Percentiles rank a stretch among this genome's conserved stretches.
These are phyloP conservation scores for Toxicodendron radicans DNA, from an alignment of 345 rosid species.

Conservation along the genomic window DNA sequence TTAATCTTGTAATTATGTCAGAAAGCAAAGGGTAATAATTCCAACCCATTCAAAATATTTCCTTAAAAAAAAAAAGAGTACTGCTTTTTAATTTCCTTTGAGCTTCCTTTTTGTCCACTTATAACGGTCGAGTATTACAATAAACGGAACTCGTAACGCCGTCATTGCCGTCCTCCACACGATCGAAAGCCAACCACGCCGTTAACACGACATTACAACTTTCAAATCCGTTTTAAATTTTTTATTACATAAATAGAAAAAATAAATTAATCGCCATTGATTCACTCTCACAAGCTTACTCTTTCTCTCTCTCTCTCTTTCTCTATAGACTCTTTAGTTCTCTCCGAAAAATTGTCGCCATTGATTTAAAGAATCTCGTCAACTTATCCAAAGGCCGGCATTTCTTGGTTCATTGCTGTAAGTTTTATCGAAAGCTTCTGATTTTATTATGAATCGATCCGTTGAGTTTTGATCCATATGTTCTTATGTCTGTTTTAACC, in stretches of 20 bases:
- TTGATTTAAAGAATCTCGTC: constrained; percentile 19
- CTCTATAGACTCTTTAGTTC: constrained; percentile 2
- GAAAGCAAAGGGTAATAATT: constrained; percentile 7
- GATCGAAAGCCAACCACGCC: neutral
- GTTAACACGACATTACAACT: constrained; percentile 21
- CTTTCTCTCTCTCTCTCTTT: neutral
- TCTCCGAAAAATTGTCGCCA: constrained; percentile 23
- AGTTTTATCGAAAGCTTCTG: too few species aligned
- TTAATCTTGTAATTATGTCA: constrained; percentile 14
- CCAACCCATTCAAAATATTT: neutral
- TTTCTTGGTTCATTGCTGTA: constrained; percentile 17
- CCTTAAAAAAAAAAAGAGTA: constrained; percentile 8
- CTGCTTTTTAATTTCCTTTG: neutral
- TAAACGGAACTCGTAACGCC: constrained; percentile 25
- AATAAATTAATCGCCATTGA: constrained; percentile 16
- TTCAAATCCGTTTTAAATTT: constrained; percentile 6
- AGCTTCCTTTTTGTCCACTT: constrained; percentile 15
- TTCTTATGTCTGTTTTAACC: neutral
- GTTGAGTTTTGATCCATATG: neutral
- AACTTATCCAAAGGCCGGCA: constrained; percentile 22
- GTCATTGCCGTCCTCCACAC: constrained; percentile 23
- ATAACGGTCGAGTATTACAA: constrained; percentile 43
- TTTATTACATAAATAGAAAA: neutral
- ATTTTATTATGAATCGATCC: neutral
- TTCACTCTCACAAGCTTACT: neutral